These are phyloP conservation scores for Alternaria sp. DNA, from an alignment of 2,329 filamentous ascomycete species.

Conservation along the genomic window DNA sequence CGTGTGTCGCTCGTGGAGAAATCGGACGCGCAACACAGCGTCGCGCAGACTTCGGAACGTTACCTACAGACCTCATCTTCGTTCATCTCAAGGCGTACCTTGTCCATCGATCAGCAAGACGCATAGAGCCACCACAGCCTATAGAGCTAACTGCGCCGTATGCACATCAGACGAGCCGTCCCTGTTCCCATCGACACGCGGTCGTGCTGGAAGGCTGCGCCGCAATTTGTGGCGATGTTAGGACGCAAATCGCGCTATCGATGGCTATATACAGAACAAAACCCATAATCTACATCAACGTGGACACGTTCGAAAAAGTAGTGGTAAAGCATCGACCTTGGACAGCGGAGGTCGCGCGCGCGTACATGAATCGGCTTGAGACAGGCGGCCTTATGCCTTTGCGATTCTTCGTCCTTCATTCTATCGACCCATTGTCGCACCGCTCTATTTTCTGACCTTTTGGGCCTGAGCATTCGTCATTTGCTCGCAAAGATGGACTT, in stretches of 20 bases:
- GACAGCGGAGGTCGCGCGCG: not conserved
- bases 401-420: not conserved
- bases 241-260: not conserved
- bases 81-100: not conserved
- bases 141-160: slow-evolving; percentile 11
- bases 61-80: not conserved
- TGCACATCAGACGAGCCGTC: slow-evolving; percentile 13
- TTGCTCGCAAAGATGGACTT: not conserved
- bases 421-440: slow-evolving; percentile 1
- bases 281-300: not conserved
- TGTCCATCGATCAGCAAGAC: not conserved
- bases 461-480: not conserved
- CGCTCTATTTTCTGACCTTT: not conserved
- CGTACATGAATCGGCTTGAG: not conserved
- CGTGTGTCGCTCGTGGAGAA: not conserved
- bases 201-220: slow-evolving; percentile 7
- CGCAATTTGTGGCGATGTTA: slow-evolving; percentile 6
- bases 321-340: not conserved
- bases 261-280: not conserved
- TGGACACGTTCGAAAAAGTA: not conserved
- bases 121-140: slow-evolving; percentile 7
- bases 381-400: not conserved
- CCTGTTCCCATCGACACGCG: not conserved
- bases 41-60: not conserved
- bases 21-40: no score